Base-by-base conservation (phyloP, 2,329 filamentous ascomycete species). In the Ceratocystis cacaofunesta region DNA sequence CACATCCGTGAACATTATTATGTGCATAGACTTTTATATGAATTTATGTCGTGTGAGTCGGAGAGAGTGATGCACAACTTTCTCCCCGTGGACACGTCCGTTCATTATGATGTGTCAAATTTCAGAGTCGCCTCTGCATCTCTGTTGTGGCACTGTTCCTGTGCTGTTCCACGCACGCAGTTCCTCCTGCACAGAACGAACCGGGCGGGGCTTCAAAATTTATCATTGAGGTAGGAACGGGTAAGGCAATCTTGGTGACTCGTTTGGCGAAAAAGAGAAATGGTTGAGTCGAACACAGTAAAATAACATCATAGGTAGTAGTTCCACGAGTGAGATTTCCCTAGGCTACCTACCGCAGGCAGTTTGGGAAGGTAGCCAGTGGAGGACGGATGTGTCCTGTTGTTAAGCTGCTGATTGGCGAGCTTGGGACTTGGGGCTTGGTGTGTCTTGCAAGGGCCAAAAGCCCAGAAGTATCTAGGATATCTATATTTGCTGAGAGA, bases 31-130 rank as follows among this genome's bases (percentile, higher is more conserved):
- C 10, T 41, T 41, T 41, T 41, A 41, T 41, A 41, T 41, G 1
- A 41, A 41, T 41, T 41, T 15, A 41, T 41, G 12, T 41, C 3
- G 36, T 4, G 36, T 41, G 36, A 41, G 36, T 30, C 30, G 25
- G 2, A 30, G 28, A 32, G 12, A 15, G 28, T 12, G 52, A 30
- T 32, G 28, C 52, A 57, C 17, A 15, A n/a, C 22, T 57, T 17
- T 1, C 48, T 52, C n/a, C 5, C 22, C n/a, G 8, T 52, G 52
- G 17, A 57, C 52, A 57, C 52, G 28, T 17, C 25, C 28, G n/a
- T 32, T 58, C 52, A 32, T 32, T 58, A n/a, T 58, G 55, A 58
- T 58, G 55, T 58, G 28, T 58, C 55, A 58, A 32, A 58, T 58
- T 6, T 8, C 17, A 7, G 12, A 8, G 19, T 30, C 3, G 12